These are phyloP conservation scores for Penicillium sp. DNA, from an alignment of 2,329 filamentous ascomycete species.

Conservation along the genomic window DNA sequence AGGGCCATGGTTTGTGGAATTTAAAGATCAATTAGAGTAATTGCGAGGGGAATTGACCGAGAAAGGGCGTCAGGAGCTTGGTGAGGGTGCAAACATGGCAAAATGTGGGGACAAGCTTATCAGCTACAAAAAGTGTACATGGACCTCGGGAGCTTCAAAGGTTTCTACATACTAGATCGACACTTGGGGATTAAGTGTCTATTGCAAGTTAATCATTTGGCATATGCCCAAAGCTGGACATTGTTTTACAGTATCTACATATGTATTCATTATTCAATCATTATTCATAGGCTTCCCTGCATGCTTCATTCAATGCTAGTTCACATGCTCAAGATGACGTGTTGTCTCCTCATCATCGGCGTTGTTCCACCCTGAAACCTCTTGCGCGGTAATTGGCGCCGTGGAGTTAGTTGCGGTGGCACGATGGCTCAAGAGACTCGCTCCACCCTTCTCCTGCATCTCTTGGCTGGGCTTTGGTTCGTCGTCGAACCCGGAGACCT, in stretches of 20 bases:
- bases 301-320: slow-evolving; percentile 3
- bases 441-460: slow-evolving; percentile 41
- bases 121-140: not conserved
- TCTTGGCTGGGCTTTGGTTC: slow-evolving; percentile 33
- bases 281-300: slow-evolving; percentile 16
- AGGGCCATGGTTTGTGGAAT: slow-evolving; percentile 29
- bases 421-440: slow-evolving; percentile 21
- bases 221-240: not conserved
- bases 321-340: slow-evolving; percentile 17
- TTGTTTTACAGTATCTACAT: slow-evolving; percentile 5
- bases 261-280: slow-evolving; percentile 16
- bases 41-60: not conserved
- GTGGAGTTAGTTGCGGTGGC: slow-evolving; percentile 11
- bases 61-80: slow-evolving; percentile 7
- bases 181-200: not conserved
- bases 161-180: not conserved
- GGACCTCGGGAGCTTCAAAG: not conserved
- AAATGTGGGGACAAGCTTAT: slow-evolving; percentile 23
- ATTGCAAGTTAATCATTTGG: not conserved
- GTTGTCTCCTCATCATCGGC: slow-evolving; percentile 12
- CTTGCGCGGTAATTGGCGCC: slow-evolving; percentile 11
- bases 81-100: slow-evolving; percentile 22
- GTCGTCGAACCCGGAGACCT: slow-evolving; percentile 40
- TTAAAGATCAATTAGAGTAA: not conserved
- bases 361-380: slow-evolving; percentile 10